Evolutionary conservation across 192 early-diverging fungal genomes (phyloP), one percentile per base, ranked within the genome.

Genomic region (Coemansia aciculifera): DNA sequence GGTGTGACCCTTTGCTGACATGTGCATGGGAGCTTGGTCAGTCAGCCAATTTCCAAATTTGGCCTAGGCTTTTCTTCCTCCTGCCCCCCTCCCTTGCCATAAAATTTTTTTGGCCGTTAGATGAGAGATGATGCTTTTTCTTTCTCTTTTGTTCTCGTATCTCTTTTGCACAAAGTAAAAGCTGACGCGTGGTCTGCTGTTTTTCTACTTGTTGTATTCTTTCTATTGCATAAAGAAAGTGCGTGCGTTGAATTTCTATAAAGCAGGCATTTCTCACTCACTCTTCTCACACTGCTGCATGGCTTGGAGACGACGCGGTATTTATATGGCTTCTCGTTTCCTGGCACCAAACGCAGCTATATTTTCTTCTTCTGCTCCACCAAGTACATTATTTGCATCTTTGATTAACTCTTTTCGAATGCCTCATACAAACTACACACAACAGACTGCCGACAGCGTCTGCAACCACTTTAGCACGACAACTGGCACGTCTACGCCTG

Each of bases 341-440:
- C 17, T 36, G 56, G 19, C 44, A 48, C 48, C 48, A 23, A 32
- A 15, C 48, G 15, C 48, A 27, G 12, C 52, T 31, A 31, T 29
- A 29, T 1, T 15, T 13, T 21, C n/a, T 21, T 56, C 29, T 56
- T 0, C 11, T 56, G 24, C 10, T 31, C 13, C 29, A 57, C 1
- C 49, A 15, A 52, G 24, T 29, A 52, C 11, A 57, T 17, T 57
- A 32, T 31, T 57, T 57, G 52, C 59, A 60, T 36, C n/a, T 38
- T 39, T 60, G 19, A 4, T 17, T 36, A 36, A 38, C 34, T 60
- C 36, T 32, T 19, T 11, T 60, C 34, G 21, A 39, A 60, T 60
- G 59, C 59, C 59, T 11, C 32, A 60, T 12, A 60, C 59, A 39
- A 60, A 19, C 32, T 8, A 21, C 36, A 13, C n/a, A 19, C 19